Evolutionary conservation across 208 protist species (phyloP).

Genomic region (Crithidia thermophila): DNA sequence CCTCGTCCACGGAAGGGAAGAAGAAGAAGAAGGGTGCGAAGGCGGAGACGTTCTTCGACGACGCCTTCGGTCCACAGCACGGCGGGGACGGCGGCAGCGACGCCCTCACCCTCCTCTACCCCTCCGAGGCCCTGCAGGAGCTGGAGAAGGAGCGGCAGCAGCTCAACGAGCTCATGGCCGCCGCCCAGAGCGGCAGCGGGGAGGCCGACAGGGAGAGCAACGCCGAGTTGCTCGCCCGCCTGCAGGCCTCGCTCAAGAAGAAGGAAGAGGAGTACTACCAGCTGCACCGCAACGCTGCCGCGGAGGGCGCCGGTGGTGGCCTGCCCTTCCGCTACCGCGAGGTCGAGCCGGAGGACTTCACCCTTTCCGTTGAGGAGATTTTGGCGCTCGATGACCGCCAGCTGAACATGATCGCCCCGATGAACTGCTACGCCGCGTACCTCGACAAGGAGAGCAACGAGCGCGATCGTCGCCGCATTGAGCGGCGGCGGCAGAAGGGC

Average conservation of each 20-base stretch:
- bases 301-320: conserved; percentile 3
- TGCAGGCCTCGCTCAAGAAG: conserved; percentile 64
- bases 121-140: conserved; percentile 45
- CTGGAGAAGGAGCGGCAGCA: conserved; percentile 49
- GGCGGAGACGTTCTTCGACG: conserved; percentile 26
- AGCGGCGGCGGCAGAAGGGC: conserved; percentile 53
- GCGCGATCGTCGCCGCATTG: conserved; percentile 65
- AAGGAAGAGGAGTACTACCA: conserved; percentile 88
- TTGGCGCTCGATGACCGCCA: conserved; percentile 88
- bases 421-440: conserved; percentile 93
- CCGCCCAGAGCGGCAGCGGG: conserved; percentile 9
- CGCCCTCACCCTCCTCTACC: conserved; percentile 63
- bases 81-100: conserved; percentile 31
- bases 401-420: conserved; percentile 93
- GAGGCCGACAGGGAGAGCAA: conserved; percentile 19
- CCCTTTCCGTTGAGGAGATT: conserved; percentile 85
- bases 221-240: conserved; percentile 37
- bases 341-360: conserved; percentile 85
- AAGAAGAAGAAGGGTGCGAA: conserved; percentile 10
- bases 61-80: conserved; percentile 17
- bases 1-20: conserved; percentile 1
- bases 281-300: conserved; percentile 69
- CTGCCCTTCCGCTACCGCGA: conserved; percentile 82
- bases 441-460: conserved; percentile 63
- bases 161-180: conserved; percentile 45